Conservation (phyloP, 306 rosid genomes). For the Begonia peltatifolia region DNA sequence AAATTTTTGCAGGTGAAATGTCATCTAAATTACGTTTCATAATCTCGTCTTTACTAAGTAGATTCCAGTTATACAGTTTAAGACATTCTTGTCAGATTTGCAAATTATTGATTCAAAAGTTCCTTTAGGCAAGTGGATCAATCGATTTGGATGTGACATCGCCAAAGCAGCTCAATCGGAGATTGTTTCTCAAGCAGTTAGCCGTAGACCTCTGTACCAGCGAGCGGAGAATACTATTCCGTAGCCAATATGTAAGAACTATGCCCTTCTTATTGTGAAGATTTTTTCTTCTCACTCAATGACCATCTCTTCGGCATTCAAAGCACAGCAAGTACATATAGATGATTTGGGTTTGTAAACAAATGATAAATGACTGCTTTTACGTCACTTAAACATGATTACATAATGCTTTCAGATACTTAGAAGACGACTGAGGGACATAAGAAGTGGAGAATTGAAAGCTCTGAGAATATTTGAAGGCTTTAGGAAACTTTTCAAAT, state of each 20-base stretch:
- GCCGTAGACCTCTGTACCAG: slow-evolving; percentile 79
- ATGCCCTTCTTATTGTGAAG: background rate
- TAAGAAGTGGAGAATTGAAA: slow-evolving; percentile 66
- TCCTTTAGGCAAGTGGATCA: slow-evolving; percentile 75
- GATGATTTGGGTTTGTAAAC: background rate
- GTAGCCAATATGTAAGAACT: slow-evolving; percentile 75
- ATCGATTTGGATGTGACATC: slow-evolving; percentile 87
- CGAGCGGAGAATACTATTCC: slow-evolving; percentile 73
- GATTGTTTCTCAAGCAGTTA: slow-evolving; percentile 77
- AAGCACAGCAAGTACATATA: background rate
- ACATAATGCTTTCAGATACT: slow-evolving; percentile 46
- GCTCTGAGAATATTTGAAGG: slow-evolving; percentile 65
- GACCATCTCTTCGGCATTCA: background rate
- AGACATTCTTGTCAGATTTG: background rate
- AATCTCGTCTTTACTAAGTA: background rate
- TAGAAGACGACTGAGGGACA: slow-evolving; percentile 64
- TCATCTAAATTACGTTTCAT: background rate
- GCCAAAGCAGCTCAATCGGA: slow-evolving; percentile 80
- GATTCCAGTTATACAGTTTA: background rate
- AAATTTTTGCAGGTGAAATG: slow-evolving; percentile 67
- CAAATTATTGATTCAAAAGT: background rate
- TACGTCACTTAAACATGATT: background rate
- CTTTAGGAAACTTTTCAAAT: slow-evolving; percentile 51
- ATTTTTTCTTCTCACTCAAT: background rate
- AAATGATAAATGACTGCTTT: background rate